phyloP scores from a whole-genome alignment of 331 rosid genomes.

The Malus hybrid region DNA sequence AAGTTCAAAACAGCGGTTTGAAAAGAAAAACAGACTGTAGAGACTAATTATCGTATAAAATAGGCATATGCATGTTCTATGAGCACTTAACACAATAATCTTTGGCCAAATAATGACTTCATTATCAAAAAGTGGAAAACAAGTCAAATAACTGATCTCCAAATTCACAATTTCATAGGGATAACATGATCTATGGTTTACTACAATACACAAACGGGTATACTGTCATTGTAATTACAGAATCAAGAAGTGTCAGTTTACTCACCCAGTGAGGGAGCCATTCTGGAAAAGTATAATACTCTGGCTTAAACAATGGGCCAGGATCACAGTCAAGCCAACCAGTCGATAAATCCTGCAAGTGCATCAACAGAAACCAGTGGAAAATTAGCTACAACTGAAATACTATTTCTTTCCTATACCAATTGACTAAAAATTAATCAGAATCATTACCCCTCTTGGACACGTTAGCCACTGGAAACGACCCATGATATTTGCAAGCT shows the following conservation, averaged over 20 bases:
- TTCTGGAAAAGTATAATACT: conserved; percentile 48
- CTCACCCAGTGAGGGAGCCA: conserved; percentile 78
- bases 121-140: not conserved
- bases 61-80: not conserved
- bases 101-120: not conserved
- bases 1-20: too few species aligned
- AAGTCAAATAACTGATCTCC: not conserved
- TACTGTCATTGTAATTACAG: not conserved
- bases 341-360: conserved; percentile 76
- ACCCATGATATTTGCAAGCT: conserved; percentile 95
- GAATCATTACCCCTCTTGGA: conserved; percentile 79
- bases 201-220: not conserved
- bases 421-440: conserved; percentile 6
- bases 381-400: conserved; percentile 14
- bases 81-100: not conserved
- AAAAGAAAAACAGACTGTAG: too few species aligned
- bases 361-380: conserved; percentile 18
- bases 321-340: conserved; percentile 98
- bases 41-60: not conserved
- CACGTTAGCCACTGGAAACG: conserved; percentile 88
- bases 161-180: not conserved
- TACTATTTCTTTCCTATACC: conserved; percentile 9
- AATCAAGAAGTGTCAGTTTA: conserved; percentile 1
- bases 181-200: not conserved
- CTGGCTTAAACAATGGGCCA: conserved; percentile 75